Base-by-base conservation (phyloP, 1,284 basidiomycete species). In the Malassezia yamatoensis region DNA sequence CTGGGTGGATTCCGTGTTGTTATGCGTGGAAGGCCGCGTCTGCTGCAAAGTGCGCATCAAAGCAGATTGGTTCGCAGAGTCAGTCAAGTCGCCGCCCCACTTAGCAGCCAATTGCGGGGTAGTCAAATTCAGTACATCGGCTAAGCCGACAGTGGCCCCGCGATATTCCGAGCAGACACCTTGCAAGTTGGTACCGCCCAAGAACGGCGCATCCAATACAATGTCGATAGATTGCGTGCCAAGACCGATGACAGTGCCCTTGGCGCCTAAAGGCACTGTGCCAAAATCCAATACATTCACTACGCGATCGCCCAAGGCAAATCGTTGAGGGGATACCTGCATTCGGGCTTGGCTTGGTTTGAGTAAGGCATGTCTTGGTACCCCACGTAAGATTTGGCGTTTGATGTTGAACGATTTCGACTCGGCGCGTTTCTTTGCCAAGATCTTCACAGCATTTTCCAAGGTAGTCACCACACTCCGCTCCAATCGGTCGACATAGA, bases 141-240 rank as follows among this genome's bases (percentile, higher is more conserved):
- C 54, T 13, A 62, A 65, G 18, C 61, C 58, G 0, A 72, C 63
- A 1, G 64, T 63, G 29, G 62, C 69, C 16, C 65, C 62, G 33
- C 62, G 59, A 40, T 65, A 65, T 11, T 59, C 53, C 10, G 49
- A 40, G 49, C 58, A 66, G 7, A 62, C 35, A 63, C 88, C 87
- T n/a, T 83, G 83, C 5, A 98, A 79, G 0, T 87, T 94, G 2
- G 83, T 81, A 10, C 94, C 93, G 34, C 89, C 85, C 81, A 99
- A 87, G 78, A 96, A 98, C 0, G 90, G 82, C 18, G 86, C 83
- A 75, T 98, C 94, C 85, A 94, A 98, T 0, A 94, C 82, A n/a
- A 98, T 85, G 74, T 98, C 94, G 80, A 98, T 86, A 10, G 85
- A 83, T 53, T 58, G 59, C 68, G 85, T 87, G 11, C 83, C 78